A percentile compares a stretch with the other conserved stretches of the same genome.
Evolutionary conservation across 768 basidiomycete species (phyloP).

Genomic region (Boletus edulis): DNA sequence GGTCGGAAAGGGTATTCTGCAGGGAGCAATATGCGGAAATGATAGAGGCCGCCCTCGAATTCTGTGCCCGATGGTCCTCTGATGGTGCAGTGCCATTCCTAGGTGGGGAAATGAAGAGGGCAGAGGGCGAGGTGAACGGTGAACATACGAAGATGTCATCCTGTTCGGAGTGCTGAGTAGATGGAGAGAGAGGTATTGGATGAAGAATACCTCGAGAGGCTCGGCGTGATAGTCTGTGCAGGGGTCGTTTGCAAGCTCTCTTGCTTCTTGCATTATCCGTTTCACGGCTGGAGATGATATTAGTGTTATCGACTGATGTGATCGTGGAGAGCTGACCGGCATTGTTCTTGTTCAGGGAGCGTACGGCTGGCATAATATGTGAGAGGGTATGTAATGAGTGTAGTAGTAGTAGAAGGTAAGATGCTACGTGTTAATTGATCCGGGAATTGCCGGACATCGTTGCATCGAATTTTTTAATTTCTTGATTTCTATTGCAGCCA

Average conservation of each 20-base stretch:
- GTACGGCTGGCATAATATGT: no score
- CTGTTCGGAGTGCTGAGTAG: slow-evolving; percentile 35
- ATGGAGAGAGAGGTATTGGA: not conserved
- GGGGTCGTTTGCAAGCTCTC: slow-evolving; percentile 82
- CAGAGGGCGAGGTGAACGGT: slow-evolving; percentile 4
- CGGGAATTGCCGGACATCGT: slow-evolving; percentile 14
- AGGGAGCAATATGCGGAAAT: slow-evolving; percentile 86
- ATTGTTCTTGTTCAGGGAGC: slow-evolving; percentile 81
- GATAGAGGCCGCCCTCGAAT: slow-evolving; percentile 94
- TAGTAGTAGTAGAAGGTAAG: no score
- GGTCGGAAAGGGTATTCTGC: slow-evolving; percentile 97
- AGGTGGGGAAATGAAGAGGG: slow-evolving; percentile 18
- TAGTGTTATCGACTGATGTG: not conserved
- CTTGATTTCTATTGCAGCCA: slow-evolving; percentile 7
- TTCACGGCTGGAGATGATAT: slow-evolving; percentile 66
- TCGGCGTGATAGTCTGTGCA: slow-evolving; percentile 84
- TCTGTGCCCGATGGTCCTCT: slow-evolving; percentile 86
- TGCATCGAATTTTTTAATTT: not conserved
- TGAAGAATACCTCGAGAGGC: slow-evolving; percentile 63
- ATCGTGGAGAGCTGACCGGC: slow-evolving; percentile 53
- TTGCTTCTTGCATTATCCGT: slow-evolving; percentile 95
- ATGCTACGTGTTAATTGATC: not conserved
- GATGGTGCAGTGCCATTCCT: slow-evolving; percentile 98
- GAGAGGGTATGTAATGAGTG: no score
- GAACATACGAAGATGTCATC: slow-evolving; percentile 83